These are phyloP conservation scores for Aristolochia contorta DNA, from an alignment of 164 flowering plant genomes.

Conservation along the genomic window DNA sequence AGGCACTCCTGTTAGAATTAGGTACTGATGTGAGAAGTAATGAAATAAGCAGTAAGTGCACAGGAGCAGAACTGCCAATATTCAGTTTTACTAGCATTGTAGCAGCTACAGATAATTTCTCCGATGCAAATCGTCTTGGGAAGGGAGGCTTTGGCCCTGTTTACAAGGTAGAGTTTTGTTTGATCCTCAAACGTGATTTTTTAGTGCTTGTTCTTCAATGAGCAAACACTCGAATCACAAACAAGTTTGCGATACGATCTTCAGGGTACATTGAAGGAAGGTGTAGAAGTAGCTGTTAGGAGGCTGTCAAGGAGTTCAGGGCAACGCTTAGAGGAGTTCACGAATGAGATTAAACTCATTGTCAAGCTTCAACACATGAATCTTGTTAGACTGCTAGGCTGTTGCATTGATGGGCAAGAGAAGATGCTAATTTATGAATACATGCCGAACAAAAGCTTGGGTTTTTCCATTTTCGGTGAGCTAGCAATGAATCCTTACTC, in stretches of 20 bases:
- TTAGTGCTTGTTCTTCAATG: background rate
- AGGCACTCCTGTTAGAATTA: background rate
- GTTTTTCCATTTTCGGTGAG: constrained; percentile 3
- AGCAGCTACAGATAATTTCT: constrained; percentile 8
- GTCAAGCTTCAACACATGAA: constrained; percentile 9
- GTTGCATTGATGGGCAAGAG: constrained; percentile 4
- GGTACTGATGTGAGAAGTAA: background rate
- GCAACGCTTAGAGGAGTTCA: constrained; percentile 28
- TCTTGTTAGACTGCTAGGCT: constrained; percentile 10
- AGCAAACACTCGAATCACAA: background rate
- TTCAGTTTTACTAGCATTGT: background rate
- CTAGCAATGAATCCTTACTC: background rate
- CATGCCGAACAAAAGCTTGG: constrained; percentile 20
- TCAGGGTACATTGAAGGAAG: constrained; percentile 4
- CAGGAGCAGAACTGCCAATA: background rate
- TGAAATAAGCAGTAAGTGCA: background rate
- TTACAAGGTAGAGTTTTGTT: constrained; percentile 4
- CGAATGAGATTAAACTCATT: constrained; percentile 21
- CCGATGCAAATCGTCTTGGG: constrained; percentile 8
- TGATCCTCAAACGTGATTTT: background rate
- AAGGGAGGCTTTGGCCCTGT: constrained; percentile 12
- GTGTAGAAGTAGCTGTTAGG: constrained; percentile 9
- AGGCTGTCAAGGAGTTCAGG: constrained; percentile 9
- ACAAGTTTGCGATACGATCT: background rate
- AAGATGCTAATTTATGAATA: constrained; percentile 11